Evolutionary conservation across 1,284 basidiomycete species (phyloP), one percentile per base, ranked within the genome.

Genomic region (Tilletia horrida): DNA sequence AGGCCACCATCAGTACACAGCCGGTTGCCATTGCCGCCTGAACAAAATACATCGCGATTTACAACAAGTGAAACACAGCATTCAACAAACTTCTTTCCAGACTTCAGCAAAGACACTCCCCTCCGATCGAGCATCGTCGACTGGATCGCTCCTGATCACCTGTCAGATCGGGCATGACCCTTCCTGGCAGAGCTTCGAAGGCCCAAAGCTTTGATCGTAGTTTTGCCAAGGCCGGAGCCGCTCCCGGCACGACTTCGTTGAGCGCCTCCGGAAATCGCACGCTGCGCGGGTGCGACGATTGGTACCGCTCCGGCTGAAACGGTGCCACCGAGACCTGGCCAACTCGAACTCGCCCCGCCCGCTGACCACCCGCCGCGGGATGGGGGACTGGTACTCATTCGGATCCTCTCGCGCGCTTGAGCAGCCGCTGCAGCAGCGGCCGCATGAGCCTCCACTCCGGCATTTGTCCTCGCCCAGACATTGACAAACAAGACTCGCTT

Each of bases 401-500:
- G 31, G 52, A 68, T 29, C 62, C 65, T 23, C 48, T 63, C 47
- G 44, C 52, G 31, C 18, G 50, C n/a, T 35, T 47, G 4, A 11
- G 31, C 31, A n/a, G 57, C 52, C 43, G 57, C 44, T 18, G 29
- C 27, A n/a, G 25, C 62, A 16, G 57, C 35, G 9, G 31, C 31
- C n/a, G 55, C 35, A 64, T 42, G 48, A 25, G 48, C 59, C 55
- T 64, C 66, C 11, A 67, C 66, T 25, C 52, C 87, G 86, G 74
- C 25, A 59, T 86, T 87, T 65, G 90, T 89, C 45, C 90, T 87
- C n/a, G 92, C 91, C 92, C 93, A 97, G 7, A 93, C 88, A 0
- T 92, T 91, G 69, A 97, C 88, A 83, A 96, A 97, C 63, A 98
- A 83, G 76, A 98, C 89, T 23, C 95, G 88, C 85, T 96, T 97